phyloP scores from a whole-genome alignment of 176 grass and related monocot genomes.

The Aegilops sharonensis region DNA sequence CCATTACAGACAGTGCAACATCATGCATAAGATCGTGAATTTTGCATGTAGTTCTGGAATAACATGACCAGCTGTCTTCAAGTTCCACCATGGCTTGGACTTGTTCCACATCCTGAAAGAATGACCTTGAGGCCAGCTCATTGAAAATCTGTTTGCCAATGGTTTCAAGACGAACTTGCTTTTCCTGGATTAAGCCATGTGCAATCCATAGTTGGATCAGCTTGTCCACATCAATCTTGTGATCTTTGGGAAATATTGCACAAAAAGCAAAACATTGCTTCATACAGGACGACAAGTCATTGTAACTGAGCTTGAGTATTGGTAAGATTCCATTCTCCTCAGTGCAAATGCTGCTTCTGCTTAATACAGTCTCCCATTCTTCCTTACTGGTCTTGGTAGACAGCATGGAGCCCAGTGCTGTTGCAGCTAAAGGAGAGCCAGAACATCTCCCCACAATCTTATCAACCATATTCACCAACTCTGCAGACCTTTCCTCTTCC shows the following conservation, averaged over 20 bases:
- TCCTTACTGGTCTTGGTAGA: background rate
- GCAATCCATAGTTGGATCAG: no score
- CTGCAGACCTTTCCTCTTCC: background rate
- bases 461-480: background rate
- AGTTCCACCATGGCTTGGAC: no score
- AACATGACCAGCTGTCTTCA: no score
- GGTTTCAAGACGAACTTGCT: no score
- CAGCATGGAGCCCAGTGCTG: background rate
- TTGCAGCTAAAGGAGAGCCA: conserved; percentile 32
- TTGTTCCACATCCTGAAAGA: background rate
- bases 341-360: background rate
- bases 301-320: conserved; percentile 6
- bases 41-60: no score
- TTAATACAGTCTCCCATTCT: conserved; percentile 7
- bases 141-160: no score
- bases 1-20: no score
- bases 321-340: background rate
- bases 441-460: background rate
- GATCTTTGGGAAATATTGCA: background rate
- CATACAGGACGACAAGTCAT: background rate
- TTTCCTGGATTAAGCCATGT: no score
- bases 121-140: background rate
- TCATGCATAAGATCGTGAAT: no score
- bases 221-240: no score
- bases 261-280: background rate